Percentiles rank a stretch among this genome's conserved stretches.
Conservation (phyloP, 1,139 yeast genomes). For the Yamadazyma friedrichii region DNA sequence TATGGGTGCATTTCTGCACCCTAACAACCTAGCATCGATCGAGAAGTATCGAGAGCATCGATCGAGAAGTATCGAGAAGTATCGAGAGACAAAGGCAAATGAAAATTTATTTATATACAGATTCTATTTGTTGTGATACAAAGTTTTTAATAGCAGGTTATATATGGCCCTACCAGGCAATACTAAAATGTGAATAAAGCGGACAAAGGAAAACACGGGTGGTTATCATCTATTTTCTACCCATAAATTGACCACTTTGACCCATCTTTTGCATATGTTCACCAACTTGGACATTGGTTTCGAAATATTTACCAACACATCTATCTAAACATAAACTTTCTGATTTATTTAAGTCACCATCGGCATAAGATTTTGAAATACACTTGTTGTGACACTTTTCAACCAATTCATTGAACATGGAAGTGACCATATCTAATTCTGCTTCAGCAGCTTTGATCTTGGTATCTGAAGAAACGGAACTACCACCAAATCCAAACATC, state of each 20-base stretch:
- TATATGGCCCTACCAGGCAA: no score
- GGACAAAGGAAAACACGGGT: not conserved
- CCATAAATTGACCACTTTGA: constrained; percentile 52
- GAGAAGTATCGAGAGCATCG: no score
- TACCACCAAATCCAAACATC: constrained; percentile 86
- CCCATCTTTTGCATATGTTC: constrained; percentile 83
- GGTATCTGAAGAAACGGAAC: constrained; percentile 71
- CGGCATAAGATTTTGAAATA: constrained; percentile 62
- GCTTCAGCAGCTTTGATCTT: constrained; percentile 79
- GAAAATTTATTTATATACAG: not conserved
- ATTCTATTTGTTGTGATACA: not conserved
- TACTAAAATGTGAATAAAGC: not conserved
- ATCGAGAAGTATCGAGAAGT: no score
- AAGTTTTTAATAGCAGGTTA: no score
- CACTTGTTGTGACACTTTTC: constrained; percentile 92
- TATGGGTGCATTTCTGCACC: no score
- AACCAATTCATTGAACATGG: constrained; percentile 86
- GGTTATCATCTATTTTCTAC: constrained; percentile 35
- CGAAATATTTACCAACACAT: constrained; percentile 96
- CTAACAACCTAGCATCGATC: no score
- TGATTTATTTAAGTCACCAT: constrained; percentile 76
- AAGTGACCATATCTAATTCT: constrained; percentile 94
- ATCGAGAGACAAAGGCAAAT: not conserved
- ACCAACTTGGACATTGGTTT: constrained; percentile 94
- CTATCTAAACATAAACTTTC: constrained; percentile 94